Conservation (phyloP, 805 yeast genomes). For the Huiozyma sinensis region DNA sequence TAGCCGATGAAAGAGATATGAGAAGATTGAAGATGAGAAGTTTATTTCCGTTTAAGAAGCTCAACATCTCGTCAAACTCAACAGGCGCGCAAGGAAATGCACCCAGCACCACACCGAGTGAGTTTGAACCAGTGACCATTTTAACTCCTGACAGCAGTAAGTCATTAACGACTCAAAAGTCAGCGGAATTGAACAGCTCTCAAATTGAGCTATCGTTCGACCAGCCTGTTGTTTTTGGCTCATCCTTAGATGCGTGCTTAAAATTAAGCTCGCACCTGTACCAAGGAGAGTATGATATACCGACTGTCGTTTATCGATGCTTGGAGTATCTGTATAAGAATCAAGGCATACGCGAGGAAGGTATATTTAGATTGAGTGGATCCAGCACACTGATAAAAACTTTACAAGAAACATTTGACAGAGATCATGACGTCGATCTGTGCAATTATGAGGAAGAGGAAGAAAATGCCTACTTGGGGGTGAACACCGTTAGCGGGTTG, state of each 20-base stretch:
- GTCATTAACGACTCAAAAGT: neutral
- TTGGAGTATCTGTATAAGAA: constrained; percentile 52
- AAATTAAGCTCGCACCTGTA: constrained; percentile 38
- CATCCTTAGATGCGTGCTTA: constrained; percentile 44
- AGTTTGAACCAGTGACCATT: constrained; percentile 6
- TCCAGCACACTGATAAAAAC: constrained; percentile 66
- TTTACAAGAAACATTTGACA: constrained; percentile 60
- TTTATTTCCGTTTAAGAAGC: constrained; percentile 45
- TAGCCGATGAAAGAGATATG: constrained; percentile 26
- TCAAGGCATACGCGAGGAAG: constrained; percentile 77
- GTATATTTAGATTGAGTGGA: constrained; percentile 84
- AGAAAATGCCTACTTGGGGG: constrained; percentile 37
- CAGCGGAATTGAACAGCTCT: neutral
- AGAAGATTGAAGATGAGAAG: constrained; percentile 46
- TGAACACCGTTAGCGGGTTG: constrained; percentile 79
- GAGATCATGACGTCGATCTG: constrained; percentile 57
- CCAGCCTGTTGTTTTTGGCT: constrained; percentile 44
- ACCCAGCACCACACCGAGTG: neutral
- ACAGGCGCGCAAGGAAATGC: neutral
- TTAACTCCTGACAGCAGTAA: constrained; percentile 5
- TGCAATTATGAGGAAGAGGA: constrained; percentile 27
- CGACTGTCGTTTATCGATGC: constrained; percentile 71
- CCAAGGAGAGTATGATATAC: constrained; percentile 34
- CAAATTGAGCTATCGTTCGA: neutral
- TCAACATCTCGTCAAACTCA: constrained; percentile 4